Conservation (phyloP, 176 grass and related monocot species). For the Ananas comosus region DNA sequence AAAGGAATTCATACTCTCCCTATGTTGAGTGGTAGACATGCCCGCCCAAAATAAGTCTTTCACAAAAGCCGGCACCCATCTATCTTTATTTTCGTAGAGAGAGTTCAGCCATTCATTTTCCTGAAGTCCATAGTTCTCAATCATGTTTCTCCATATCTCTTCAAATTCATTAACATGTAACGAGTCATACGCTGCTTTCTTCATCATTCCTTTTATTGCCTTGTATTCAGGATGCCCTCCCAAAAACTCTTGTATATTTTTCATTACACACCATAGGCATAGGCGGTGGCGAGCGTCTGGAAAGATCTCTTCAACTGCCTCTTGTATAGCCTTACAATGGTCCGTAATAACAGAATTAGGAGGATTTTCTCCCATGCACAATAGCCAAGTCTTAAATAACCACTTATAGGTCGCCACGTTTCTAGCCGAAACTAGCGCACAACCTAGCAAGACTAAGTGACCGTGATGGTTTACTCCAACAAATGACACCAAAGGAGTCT, state of each 20-base stretch:
- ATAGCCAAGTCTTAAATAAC: conserved; percentile 19
- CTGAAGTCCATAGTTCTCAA: conserved; percentile 13
- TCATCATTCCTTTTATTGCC: conserved; percentile 15
- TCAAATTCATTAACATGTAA: conserved; percentile 22
- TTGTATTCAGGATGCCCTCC: conserved; percentile 17
- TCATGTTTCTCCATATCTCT: conserved; percentile 17
- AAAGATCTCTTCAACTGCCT: conserved; percentile 13
- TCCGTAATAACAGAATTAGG: conserved; percentile 24
- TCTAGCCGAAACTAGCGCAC: conserved; percentile 12
- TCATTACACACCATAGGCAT: conserved; percentile 13
- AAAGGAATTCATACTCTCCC: conserved; percentile 9
- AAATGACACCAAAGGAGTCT: conserved; percentile 7
- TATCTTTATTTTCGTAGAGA: conserved; percentile 16
- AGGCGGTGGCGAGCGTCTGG: conserved; percentile 12
- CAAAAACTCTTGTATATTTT: conserved; percentile 14
- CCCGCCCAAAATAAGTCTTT: conserved; percentile 21
- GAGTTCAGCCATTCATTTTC: conserved; percentile 21
- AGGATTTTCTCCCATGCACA: conserved; percentile 14
- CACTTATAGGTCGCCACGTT: conserved; percentile 5
- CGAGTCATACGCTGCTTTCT: conserved; percentile 22
- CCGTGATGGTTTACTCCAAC: conserved; percentile 19
- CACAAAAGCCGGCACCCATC: conserved; percentile 21
- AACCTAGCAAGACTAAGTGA: conserved; percentile 20
- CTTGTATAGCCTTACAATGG: conserved; percentile 18
- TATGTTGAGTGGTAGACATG: conserved; percentile 15